Percentiles rank a stretch among this genome's conserved stretches.
These are phyloP conservation scores for Yarrowia osloensis DNA, from an alignment of 805 yeast species.

Conservation along the genomic window DNA sequence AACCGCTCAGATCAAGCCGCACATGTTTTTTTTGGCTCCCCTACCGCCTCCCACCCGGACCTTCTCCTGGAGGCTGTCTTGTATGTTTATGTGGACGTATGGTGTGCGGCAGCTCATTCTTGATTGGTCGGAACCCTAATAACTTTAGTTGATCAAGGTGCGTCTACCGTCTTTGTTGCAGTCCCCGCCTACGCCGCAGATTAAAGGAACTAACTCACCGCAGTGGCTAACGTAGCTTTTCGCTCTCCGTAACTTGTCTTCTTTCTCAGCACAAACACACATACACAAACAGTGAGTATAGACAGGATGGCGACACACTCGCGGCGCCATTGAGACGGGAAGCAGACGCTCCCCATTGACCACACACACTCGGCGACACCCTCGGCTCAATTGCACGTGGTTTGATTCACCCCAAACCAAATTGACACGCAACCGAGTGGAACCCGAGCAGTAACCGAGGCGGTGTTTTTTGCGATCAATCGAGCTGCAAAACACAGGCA, in stretches of 20 bases:
- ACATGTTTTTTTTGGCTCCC: not conserved
- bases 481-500: too few species aligned
- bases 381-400: slow-evolving; percentile 13
- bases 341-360: not conserved
- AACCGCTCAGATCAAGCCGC: slow-evolving; percentile 10
- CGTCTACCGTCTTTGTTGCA: slow-evolving; percentile 24
- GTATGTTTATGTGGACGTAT: slow-evolving; percentile 11
- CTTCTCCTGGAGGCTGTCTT: not conserved
- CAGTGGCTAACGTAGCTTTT: slow-evolving; percentile 22
- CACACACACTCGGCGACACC: not conserved
- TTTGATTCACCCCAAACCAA: not conserved
- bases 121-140: slow-evolving; percentile 19
- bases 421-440: not conserved
- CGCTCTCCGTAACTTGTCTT: slow-evolving; percentile 22
- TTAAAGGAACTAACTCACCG: slow-evolving; percentile 17
- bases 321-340: not conserved
- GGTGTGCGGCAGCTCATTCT: slow-evolving; percentile 10
- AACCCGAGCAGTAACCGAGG: slow-evolving; percentile 2
- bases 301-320: not conserved
- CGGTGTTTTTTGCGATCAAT: not conserved
- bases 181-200: slow-evolving; percentile 31
- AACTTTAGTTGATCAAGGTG: not conserved
- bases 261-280: slow-evolving; percentile 29
- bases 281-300: slow-evolving; percentile 29
- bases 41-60: slow-evolving; percentile 13